Base-by-base conservation (phyloP, 495 filamentous ascomycete genomes). In the Hypomontagnella submonticulosa region DNA sequence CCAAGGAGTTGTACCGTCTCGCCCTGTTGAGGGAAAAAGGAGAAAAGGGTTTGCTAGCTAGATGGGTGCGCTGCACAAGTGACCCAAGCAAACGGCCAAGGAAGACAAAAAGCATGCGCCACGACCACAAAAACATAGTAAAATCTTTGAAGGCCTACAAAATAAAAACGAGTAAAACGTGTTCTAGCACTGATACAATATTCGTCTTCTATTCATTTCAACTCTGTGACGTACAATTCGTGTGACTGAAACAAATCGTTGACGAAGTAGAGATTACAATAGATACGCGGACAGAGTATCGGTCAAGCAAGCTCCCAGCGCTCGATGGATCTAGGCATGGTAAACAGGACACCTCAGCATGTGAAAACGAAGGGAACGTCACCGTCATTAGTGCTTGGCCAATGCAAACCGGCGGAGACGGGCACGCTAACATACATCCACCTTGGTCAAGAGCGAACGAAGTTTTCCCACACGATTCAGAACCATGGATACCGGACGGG, bases 71-170 rank as follows among this genome's bases (percentile, higher is more conserved):
- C 55, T 18, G 27, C 34, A 65, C 32, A 60, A 51, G 59, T 32
- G 47, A 56, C 54, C 55, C 46, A 23, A 38, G 58, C 54, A 60
- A 63, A 55, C 54, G 44, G 41, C 33, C 51, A 16, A 16, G 41
- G 56, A 67, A 55, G 51, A 63, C 8, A 57, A 65, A 73, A 49
- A 69, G 66, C 66, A 71, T 70, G 69, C 60, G 65, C 63, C 63
- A 73, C 50, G 69, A 71, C 49, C 30, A 68, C 63, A 70, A 73
- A 71, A 73, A 57, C 61, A 64, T 58, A 61, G 60, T 69, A 57
- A 57, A 68, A 53, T 57, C 57, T 46, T 67, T 62, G 43, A 66
- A 66, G 66, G 67, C 46, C 51, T 70, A 63, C 63, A 67, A 71
- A 71, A 71, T 67, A 64, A 69, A 60, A 74, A 63, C 56, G 43